Conservation (phyloP, 805 yeast species). For the Starmerella potacharoeniae region DNA sequence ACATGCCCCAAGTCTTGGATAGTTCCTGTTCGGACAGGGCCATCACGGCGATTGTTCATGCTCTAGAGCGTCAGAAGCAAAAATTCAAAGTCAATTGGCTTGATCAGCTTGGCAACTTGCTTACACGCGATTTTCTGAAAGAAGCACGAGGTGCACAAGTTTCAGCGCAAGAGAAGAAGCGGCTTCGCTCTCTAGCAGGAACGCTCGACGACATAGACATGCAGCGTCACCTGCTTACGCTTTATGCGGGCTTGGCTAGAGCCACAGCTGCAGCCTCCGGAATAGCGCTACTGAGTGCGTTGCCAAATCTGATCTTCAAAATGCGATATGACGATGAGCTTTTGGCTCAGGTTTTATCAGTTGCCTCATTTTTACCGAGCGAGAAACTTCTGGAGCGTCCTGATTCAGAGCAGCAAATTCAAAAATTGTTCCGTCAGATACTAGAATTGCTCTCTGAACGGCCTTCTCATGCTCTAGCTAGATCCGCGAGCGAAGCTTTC, state of each 20-base stretch:
- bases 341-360: neutral
- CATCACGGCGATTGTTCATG: neutral
- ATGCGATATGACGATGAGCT: constrained; percentile 8
- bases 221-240: neutral
- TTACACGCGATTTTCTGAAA: neutral
- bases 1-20: neutral
- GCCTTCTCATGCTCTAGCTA: neutral
- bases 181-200: neutral
- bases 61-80: neutral
- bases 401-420: neutral
- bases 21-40: neutral
- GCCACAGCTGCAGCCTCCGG: neutral
- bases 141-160: neutral
- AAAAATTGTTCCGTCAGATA: neutral
- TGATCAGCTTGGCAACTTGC: neutral
- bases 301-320: neutral
- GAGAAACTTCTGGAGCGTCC: neutral
- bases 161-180: neutral
- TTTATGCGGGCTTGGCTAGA: neutral
- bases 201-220: neutral
- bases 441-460: constrained; percentile 10
- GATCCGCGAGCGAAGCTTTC: constrained; percentile 1
- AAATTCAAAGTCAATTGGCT: neutral
- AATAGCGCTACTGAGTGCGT: neutral
- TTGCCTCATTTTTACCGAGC: neutral